A percentile compares a stretch with the other conserved stretches of the same genome.
Conservation (phyloP, 1,284 basidiomycete species). For the Schizopora paradoxa region DNA sequence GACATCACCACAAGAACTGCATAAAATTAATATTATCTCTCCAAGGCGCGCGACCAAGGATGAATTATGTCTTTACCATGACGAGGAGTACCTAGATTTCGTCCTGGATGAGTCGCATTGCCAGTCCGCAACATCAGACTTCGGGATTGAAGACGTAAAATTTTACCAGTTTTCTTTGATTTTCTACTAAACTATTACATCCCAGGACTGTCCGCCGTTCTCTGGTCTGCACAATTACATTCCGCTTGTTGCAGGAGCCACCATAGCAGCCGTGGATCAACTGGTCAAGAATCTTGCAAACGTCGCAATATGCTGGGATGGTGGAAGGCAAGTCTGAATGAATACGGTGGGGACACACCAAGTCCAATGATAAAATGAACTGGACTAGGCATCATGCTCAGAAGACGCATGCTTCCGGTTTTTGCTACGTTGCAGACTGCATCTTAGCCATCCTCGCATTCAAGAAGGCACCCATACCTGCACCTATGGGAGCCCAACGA, state of each 20-base stretch:
- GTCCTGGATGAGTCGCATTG: constrained; percentile 34
- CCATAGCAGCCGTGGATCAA: constrained; percentile 63
- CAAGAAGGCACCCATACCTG: constrained; percentile 31
- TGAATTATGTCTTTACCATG: constrained; percentile 54
- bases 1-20: constrained; percentile 23
- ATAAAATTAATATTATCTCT: constrained; percentile 39
- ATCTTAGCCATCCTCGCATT: constrained; percentile 72
- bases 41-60: constrained; percentile 47
- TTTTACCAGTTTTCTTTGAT: constrained; percentile 15
- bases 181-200: not conserved
- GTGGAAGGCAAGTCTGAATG: constrained; percentile 52
- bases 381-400: constrained; percentile 73
- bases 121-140: constrained; percentile 29
- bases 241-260: constrained; percentile 68
- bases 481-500: constrained; percentile 15
- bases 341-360: not conserved
- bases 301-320: constrained; percentile 79
- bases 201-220: constrained; percentile 81
- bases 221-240: constrained; percentile 65
- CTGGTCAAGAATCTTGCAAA: constrained; percentile 52
- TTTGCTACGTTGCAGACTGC: constrained; percentile 92
- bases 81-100: constrained; percentile 50
- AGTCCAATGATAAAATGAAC: not conserved
- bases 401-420: constrained; percentile 74
- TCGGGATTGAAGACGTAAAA: constrained; percentile 65